These are phyloP conservation scores for Cryptosporidium felis DNA, from an alignment of 169 alveolate genomes.

Conservation along the genomic window DNA sequence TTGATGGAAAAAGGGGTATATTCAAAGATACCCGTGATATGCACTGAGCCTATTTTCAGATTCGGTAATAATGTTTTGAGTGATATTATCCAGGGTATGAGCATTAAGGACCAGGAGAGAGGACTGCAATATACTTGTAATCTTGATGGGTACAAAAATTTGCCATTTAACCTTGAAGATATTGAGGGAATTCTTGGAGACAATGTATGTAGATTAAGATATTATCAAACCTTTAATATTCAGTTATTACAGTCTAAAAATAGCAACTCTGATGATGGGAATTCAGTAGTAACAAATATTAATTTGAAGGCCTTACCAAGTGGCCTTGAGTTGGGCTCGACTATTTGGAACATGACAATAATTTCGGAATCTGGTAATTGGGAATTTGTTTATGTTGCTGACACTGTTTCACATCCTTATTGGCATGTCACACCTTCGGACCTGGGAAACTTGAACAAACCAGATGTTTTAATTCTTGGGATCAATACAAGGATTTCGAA, in stretches of 20 bases:
- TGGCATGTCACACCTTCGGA: slow-evolving; percentile 72
- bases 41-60: slow-evolving; percentile 62
- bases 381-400: slow-evolving; percentile 49
- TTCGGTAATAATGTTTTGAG: slow-evolving; percentile 40
- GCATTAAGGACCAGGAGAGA: slow-evolving; percentile 50
- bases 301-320: slow-evolving; percentile 55
- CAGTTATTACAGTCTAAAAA: slow-evolving; percentile 23
- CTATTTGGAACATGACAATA: slow-evolving; percentile 49
- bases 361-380: slow-evolving; percentile 19
- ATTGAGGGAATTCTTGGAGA: slow-evolving; percentile 63
- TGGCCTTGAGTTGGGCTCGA: slow-evolving; percentile 55
- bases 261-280: background rate
- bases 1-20: slow-evolving; percentile 4
- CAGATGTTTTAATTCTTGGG: slow-evolving; percentile 39
- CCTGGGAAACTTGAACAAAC: slow-evolving; percentile 25
- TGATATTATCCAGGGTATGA: slow-evolving; percentile 51
- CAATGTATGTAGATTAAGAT: slow-evolving; percentile 61
- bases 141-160: background rate
- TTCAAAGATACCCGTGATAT: slow-evolving; percentile 35
- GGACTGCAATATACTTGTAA: slow-evolving; percentile 66
- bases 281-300: background rate
- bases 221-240: slow-evolving; percentile 57
- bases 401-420: slow-evolving; percentile 50
- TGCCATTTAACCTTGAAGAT: slow-evolving; percentile 40
- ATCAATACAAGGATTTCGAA: background rate